Conservation (phyloP, 1,284 basidiomycete genomes). For the Boletus hoseneyae region DNA sequence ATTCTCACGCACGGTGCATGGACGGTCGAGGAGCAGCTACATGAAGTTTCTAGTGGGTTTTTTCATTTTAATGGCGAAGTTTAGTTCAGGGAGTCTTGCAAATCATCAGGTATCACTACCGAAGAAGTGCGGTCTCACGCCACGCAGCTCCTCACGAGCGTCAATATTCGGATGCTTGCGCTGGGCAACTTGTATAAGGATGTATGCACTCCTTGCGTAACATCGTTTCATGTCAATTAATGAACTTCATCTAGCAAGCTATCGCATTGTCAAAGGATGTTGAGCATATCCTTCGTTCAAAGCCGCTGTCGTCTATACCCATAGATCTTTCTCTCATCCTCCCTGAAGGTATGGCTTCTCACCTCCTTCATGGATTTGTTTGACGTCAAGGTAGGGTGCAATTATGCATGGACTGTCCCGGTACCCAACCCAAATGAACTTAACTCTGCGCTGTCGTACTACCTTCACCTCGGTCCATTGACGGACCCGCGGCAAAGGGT, state of each 20-base stretch:
- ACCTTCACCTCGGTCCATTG: conserved; percentile 67
- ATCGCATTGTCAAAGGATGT: conserved; percentile 68
- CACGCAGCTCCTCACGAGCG: conserved; percentile 58
- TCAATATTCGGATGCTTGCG: conserved; percentile 76
- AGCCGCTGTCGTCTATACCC: conserved; percentile 46
- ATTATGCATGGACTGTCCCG: conserved; percentile 65
- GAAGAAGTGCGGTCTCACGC: conserved; percentile 75
- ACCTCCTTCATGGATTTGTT: background rate
- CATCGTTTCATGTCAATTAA: conserved; percentile 4
- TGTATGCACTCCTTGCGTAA: conserved; percentile 40
- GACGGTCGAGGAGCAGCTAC: conserved; percentile 80
- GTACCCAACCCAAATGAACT: conserved; percentile 87
- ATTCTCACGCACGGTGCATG: conserved; percentile 71
- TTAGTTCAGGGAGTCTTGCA: background rate
- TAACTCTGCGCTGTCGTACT: conserved; percentile 84
- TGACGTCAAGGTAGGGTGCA: conserved; percentile 49
- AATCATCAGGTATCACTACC: conserved; percentile 23
- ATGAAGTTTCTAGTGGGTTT: conserved; percentile 69
- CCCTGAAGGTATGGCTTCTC: conserved; percentile 51
- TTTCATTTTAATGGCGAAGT: conserved; percentile 1
- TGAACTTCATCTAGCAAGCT: conserved; percentile 60
- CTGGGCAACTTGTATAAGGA: conserved; percentile 85
- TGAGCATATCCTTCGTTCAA: conserved; percentile 64
- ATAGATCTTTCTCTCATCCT: conserved; percentile 58
- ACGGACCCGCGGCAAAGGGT: conserved; percentile 57